Conservation (phyloP, 1,284 basidiomycete species). For the Rhodotorula sp. region DNA sequence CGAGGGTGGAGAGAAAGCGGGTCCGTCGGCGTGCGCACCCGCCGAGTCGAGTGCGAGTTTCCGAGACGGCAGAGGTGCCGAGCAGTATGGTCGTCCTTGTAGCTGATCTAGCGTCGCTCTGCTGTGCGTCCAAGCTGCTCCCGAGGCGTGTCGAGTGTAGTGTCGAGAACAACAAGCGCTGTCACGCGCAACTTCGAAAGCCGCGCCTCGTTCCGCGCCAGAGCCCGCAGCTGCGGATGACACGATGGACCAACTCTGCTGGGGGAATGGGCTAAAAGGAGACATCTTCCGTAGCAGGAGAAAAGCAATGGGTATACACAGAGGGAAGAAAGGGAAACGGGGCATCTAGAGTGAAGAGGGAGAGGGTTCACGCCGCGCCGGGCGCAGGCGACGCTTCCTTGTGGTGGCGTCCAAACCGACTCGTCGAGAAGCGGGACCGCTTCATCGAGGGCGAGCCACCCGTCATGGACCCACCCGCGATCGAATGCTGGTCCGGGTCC, state of each 20-base stretch:
- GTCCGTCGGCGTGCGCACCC: not conserved
- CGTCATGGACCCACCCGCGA: slow-evolving; percentile 15
- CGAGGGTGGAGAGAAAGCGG: no score
- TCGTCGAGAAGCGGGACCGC: slow-evolving; percentile 27
- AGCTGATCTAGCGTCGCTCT: no score
- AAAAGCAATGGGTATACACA: not conserved
- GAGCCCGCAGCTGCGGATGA: not conserved
- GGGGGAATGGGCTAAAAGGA: not conserved
- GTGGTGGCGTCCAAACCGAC: slow-evolving; percentile 11
- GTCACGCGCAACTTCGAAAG: not conserved
- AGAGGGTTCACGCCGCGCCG: not conserved
- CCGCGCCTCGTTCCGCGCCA: not conserved
- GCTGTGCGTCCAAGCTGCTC: no score
- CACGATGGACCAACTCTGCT: not conserved
- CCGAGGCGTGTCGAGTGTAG: no score
- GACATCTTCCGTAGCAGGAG: not conserved
- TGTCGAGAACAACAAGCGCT: not conserved
- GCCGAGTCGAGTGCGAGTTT: not conserved
- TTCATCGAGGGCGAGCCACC: slow-evolving; percentile 11
- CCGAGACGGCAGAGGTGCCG: not conserved
- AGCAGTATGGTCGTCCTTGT: no score
- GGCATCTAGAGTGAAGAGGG: not conserved
- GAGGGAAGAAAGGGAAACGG: not conserved
- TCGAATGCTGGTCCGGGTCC: slow-evolving; percentile 22
- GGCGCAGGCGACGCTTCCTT: slow-evolving; percentile 9